A percentile compares a stretch with the other conserved stretches of the same genome.
These are phyloP conservation scores for Apodospora peruviana DNA, from an alignment of 495 filamentous ascomycete genomes.

Conservation along the genomic window DNA sequence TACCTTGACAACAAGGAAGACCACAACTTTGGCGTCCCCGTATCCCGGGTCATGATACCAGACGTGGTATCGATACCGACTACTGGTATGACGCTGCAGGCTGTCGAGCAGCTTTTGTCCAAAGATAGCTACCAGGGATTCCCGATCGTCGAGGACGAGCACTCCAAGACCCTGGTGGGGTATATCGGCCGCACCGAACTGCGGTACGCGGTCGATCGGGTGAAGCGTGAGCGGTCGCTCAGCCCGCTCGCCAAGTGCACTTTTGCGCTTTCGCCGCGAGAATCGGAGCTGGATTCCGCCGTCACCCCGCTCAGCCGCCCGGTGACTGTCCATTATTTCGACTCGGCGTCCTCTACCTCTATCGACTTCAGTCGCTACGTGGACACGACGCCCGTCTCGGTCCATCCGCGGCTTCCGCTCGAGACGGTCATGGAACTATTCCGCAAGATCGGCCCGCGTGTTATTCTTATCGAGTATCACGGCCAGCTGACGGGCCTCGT, in stretches of 20 bases:
- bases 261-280: conserved; percentile 51
- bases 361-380: conserved; percentile 86
- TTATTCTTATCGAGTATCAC: conserved; percentile 87
- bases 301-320: conserved; percentile 53
- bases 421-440: conserved; percentile 99
- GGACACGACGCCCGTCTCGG: conserved; percentile 83
- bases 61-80: conserved; percentile 70
- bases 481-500: conserved; percentile 79
- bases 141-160: conserved; percentile 77
- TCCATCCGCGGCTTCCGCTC: conserved; percentile 84
- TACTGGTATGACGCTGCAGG: conserved; percentile 65
- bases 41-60: conserved; percentile 86
- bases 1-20: conserved; percentile 99
- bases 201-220: conserved; percentile 84
- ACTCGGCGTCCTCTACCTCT: conserved; percentile 50
- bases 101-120: conserved; percentile 67
- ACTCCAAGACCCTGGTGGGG: conserved; percentile 68
- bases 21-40: conserved; percentile 92
- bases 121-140: conserved; percentile 92
- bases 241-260: conserved; percentile 62
- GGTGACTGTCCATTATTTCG: conserved; percentile 25
- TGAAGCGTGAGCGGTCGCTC: conserved; percentile 68
- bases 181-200: conserved; percentile 96
- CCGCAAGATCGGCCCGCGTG: conserved; percentile 94
- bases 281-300: conserved; percentile 4